Base-by-base conservation (phyloP, 805 yeast species). In the Metschnikowia reukaufii region DNA sequence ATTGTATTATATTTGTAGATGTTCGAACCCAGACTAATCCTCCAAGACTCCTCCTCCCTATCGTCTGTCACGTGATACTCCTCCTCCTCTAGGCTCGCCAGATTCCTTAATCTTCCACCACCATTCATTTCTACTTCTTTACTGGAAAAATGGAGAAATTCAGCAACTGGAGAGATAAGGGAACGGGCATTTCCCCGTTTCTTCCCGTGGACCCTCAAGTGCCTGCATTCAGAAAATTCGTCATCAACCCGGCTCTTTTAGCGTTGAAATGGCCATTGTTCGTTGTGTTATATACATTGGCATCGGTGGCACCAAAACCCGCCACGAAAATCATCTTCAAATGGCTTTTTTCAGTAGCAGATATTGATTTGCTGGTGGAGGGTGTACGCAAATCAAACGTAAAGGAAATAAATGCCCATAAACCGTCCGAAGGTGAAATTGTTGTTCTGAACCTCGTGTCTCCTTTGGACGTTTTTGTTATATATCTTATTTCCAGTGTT, bases 171-270 rank as follows among this genome's bases (percentile, higher is more conserved):
- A 77, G 96, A 65, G 97, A 89, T 61, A 86, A 83, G 51, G 94
- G 92, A 4, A 90, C 97, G 1, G 97, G 97, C n/a, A 86, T 90
- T 30, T 84, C 96, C 0, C 97, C 97, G 2, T 89, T 88, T 55
- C 71, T 86, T 68, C 96, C 96, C 0, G 54, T 62, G 0, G 55
- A 67, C n/a, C 49, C 62, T 35, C 61, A 74, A 4, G 44, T 49
- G 25, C 31, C 49, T 12, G 19, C 50, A 2, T 4, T 48, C 9
- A 21, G 48, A 6, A 52, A 53, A 19, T 45, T 44, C 21, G 30
- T 57, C 4, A 34, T 47, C 13, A 51, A 49, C 20, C 50, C 53
- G 6, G 31, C 48, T 3, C n/a, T 55, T 18, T 39, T 57, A 44
- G 40, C 61, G 9, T 19, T 66, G n/a, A 68, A 69, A 50, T 49